Evolutionary conservation across 1,284 basidiomycete genomes (phyloP), one percentile per base, ranked within the genome.

Genomic region (Boletus mariae): DNA sequence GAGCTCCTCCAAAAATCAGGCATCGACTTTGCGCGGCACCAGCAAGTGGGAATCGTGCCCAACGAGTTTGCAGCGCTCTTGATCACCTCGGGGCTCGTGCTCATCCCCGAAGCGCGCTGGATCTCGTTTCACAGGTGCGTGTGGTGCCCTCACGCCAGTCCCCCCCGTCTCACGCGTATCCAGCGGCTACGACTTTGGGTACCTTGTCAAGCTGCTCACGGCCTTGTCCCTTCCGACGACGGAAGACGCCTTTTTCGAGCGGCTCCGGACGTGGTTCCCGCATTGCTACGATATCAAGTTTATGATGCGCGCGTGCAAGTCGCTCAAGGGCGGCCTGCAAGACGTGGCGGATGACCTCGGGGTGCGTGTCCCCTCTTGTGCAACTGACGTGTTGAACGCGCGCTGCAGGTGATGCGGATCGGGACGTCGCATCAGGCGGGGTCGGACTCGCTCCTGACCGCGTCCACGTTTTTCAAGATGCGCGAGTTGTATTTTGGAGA

Each of bases 151-250:
- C 34, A 13, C 15, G 34, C 34, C 4, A 5, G 13, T 5, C 4
- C 6, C 34, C 13, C 7, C 10, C 35, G 28, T 20, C 20, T 45
- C 46, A 49, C 38, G 45, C 49, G 20, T 35, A 20, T 45, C 49
- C 69, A 98, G 95, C 69, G 97, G 96, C 31, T 99, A 99, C 73
- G 96, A 99, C 73, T 99, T 99, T 75, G 96, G 97, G 20, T 99
- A 99, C 71, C 89, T 99, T 62, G 86, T 99, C 71, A 97, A 97
- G 71, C 82, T 98, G 48, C 82, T 99, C 47, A 98, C 95, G 1
- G 89, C 85, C 59, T 79, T 87, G 64, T 90, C 93, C 42, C 74
- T 99, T 57, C 97, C 97, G 3, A 83, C 87, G 28, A 85, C 86
- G 25, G 97, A 99, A 74, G 85, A 90, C 58, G 83, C 85, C 17